Evolutionary conservation across 352 stramenopile species (phyloP).

Genomic region (Phytophthora pluvialis): DNA sequence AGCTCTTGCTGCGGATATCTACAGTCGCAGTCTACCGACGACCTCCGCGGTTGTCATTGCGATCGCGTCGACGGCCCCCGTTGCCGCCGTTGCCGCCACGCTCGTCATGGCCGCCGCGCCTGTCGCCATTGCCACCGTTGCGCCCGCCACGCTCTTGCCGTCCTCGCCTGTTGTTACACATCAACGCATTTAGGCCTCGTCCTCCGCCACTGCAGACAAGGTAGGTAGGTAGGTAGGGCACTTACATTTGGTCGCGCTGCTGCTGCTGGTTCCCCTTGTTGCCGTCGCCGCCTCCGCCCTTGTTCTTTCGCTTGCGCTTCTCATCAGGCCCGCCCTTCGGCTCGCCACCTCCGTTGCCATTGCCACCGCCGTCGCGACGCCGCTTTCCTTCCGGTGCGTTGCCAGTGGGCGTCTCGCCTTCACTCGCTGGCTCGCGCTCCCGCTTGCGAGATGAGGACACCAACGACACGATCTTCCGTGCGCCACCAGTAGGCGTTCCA

Average conservation of each 20-base stretch:
- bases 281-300: conserved; percentile 40
- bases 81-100: conserved; percentile 30
- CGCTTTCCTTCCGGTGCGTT: conserved; percentile 48
- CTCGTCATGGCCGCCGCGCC: conserved; percentile 30
- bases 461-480: conserved; percentile 81
- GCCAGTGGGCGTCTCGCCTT: conserved; percentile 16
- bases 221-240: background rate
- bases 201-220: background rate
- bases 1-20: conserved; percentile 7
- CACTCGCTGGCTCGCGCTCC: conserved; percentile 49
- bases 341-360: conserved; percentile 22
- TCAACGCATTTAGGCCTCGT: conserved; percentile 6
- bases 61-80: conserved; percentile 39
- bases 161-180: conserved; percentile 27
- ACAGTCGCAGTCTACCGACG: conserved; percentile 47
- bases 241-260: conserved; percentile 69
- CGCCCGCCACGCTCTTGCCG: conserved; percentile 39
- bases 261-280: conserved; percentile 30
- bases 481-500: conserved; percentile 31
- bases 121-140: conserved; percentile 31
- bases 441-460: conserved; percentile 76
- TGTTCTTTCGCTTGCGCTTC: conserved; percentile 61
- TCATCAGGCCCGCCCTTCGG: conserved; percentile 49
- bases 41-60: conserved; percentile 46
- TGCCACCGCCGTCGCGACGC: conserved; percentile 45